These are phyloP conservation scores for Hypomyces rosellus DNA, from an alignment of 2,329 filamentous ascomycete genomes.

Conservation along the genomic window DNA sequence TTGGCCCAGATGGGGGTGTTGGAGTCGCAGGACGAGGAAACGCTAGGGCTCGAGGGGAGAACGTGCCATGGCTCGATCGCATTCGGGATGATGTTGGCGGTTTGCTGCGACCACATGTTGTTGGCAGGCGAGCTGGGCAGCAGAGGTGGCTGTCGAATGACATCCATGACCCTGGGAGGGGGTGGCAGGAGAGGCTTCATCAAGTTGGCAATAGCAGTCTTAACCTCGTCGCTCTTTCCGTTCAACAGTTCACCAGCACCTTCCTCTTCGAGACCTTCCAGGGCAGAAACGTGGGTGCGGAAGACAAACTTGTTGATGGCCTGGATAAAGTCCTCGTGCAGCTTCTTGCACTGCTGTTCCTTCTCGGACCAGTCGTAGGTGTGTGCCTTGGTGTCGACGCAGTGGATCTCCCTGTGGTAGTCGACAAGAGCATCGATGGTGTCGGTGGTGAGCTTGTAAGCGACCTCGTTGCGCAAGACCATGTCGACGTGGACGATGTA, in stretches of 20 bases:
- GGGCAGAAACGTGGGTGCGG: slow-evolving; percentile 76
- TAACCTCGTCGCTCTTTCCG: slow-evolving; percentile 89
- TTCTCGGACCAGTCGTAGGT: slow-evolving; percentile 97
- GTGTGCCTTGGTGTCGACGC: slow-evolving; percentile 78
- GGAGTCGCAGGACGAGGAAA: slow-evolving; percentile 66
- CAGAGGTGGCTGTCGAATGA: slow-evolving; percentile 78
- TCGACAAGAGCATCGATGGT: slow-evolving; percentile 90
- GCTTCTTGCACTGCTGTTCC: slow-evolving; percentile 91
- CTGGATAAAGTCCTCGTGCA: slow-evolving; percentile 94
- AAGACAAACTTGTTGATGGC: slow-evolving; percentile 97
- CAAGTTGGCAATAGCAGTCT: slow-evolving; percentile 74
- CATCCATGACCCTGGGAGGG: slow-evolving; percentile 81
- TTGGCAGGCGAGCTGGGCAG: slow-evolving; percentile 75
- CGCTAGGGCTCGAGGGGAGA: slow-evolving; percentile 79
- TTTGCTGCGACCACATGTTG: slow-evolving; percentile 74
- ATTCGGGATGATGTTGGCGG: slow-evolving; percentile 57
- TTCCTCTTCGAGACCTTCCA: slow-evolving; percentile 95
- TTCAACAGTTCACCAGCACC: slow-evolving; percentile 88
- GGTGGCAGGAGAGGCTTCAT: slow-evolving; percentile 83
- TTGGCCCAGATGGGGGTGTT: slow-evolving; percentile 69
- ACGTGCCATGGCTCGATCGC: slow-evolving; percentile 83
- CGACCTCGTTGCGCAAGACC: slow-evolving; percentile 95
- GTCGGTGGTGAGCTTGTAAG: slow-evolving; percentile 93
- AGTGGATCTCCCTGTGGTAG: slow-evolving; percentile 95
- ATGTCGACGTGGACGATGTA: slow-evolving; percentile 99